These are phyloP conservation scores for Blastobotrys illinoisensis DNA, from an alignment of 1,139 yeast genomes.

Conservation along the genomic window DNA sequence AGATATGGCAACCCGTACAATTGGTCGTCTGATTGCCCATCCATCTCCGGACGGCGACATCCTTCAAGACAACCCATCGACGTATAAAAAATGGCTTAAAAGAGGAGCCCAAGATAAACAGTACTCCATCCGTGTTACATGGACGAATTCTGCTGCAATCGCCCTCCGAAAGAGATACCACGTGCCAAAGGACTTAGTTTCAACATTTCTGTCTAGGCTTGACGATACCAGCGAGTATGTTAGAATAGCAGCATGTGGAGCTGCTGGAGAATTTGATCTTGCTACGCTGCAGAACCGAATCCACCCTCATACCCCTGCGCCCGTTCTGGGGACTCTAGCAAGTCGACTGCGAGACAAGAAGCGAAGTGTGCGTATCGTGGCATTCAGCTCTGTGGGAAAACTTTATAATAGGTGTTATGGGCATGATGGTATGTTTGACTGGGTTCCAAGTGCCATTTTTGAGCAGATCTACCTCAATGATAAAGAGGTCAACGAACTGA, in stretches of 20 bases:
- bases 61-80: constrained; percentile 50
- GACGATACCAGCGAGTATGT: constrained; percentile 75
- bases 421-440: constrained; percentile 30
- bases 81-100: constrained; percentile 69
- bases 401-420: constrained; percentile 41
- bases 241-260: constrained; percentile 54
- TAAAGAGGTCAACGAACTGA: constrained; percentile 56
- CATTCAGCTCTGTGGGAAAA: constrained; percentile 51
- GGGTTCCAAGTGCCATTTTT: constrained; percentile 63
- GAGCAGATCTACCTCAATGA: constrained; percentile 74
- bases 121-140: constrained; percentile 55
- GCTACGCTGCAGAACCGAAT: constrained; percentile 27
- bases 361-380: constrained; percentile 56
- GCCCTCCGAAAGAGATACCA: constrained; percentile 45
- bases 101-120: constrained; percentile 62
- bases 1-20: constrained; percentile 62
- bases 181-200: constrained; percentile 43
- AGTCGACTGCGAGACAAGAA: constrained; percentile 59
- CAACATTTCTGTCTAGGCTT: constrained; percentile 61
- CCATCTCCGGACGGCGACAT: constrained; percentile 51
- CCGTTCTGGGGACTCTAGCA: constrained; percentile 33
- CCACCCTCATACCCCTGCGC: constrained; percentile 29
- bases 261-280: constrained; percentile 40
- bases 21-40: constrained; percentile 60
- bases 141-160: constrained; percentile 57